Evolutionary conservation across 306 rosid species (phyloP).

Genomic region (Quercus bicolor): DNA sequence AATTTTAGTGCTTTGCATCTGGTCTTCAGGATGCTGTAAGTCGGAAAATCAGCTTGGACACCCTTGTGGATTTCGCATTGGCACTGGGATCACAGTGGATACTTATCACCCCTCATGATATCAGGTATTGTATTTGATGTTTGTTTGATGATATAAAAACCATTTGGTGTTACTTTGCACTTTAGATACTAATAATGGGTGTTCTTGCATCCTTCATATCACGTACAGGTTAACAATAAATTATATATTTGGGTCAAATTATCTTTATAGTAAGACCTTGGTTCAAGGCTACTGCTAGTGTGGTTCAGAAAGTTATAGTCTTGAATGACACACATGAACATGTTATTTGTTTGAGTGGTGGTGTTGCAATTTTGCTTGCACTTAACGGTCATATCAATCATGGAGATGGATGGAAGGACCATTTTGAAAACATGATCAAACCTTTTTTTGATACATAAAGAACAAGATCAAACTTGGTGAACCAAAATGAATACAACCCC

Average conservation of each 20-base stretch:
- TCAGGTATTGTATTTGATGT: slow-evolving; percentile 49
- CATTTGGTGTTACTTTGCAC: neutral
- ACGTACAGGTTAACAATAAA: neutral
- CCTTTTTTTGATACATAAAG: too few relatives aligned
- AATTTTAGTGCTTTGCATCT: slow-evolving; percentile 10
- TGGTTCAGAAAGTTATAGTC: neutral
- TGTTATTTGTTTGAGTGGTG: too few relatives aligned
- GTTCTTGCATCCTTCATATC: neutral
- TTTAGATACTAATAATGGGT: neutral
- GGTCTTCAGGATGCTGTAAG: slow-evolving; percentile 82
- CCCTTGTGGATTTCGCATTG: slow-evolving; percentile 75
- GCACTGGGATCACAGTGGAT: slow-evolving; percentile 94
- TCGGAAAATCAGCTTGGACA: slow-evolving; percentile 90
- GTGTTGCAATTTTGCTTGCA: too few relatives aligned
- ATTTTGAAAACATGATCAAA: too few relatives aligned
- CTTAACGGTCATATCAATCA: too few relatives aligned
- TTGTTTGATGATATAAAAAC: neutral
- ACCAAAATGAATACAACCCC: too few relatives aligned
- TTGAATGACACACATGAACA: neutral
- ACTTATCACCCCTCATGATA: slow-evolving; percentile 90
- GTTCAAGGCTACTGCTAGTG: neutral
- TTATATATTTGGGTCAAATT: neutral
- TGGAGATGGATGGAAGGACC: too few relatives aligned
- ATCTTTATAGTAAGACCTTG: neutral
- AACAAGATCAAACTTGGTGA: too few relatives aligned